phyloP scores from a whole-genome alignment of 805 yeast genomes.

The Candida piceae region DNA sequence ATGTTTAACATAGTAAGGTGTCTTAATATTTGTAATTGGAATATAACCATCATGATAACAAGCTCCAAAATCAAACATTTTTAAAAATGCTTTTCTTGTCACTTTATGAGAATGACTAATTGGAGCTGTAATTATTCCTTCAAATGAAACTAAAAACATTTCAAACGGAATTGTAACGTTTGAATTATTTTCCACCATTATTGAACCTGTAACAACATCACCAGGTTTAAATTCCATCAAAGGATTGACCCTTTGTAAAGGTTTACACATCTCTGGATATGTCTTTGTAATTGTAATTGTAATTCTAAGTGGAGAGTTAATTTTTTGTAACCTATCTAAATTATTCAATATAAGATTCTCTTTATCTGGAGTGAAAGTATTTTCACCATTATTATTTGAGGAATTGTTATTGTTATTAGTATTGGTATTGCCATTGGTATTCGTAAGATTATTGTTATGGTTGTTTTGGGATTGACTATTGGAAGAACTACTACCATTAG shows the following conservation, averaged over 20 bases:
- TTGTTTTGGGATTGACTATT: too few relatives aligned
- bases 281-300: conserved; percentile 35
- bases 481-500: too few relatives aligned
- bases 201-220: conserved; percentile 55
- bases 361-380: conserved; percentile 6
- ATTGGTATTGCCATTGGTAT: too few relatives aligned
- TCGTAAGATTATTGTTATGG: too few relatives aligned
- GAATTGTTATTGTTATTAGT: background rate
- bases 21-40: conserved; percentile 18
- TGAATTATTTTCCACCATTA: conserved; percentile 36
- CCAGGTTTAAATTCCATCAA: conserved; percentile 58
- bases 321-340: conserved; percentile 14
- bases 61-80: conserved; percentile 45
- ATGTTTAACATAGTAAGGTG: conserved; percentile 12
- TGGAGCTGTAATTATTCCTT: conserved; percentile 36
- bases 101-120: conserved; percentile 4
- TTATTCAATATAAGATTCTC: conserved; percentile 21
- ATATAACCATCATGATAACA: conserved; percentile 39
- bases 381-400: background rate
- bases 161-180: conserved; percentile 43
- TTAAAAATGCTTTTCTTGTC: conserved; percentile 32
- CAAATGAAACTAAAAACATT: conserved; percentile 52
- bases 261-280: conserved; percentile 29
- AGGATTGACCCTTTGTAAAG: conserved; percentile 24
- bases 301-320: conserved; percentile 18